Evolutionary conservation across 2,329 filamentous ascomycete genomes (phyloP).

Genomic region (Nothomitra cinnamomea): DNA sequence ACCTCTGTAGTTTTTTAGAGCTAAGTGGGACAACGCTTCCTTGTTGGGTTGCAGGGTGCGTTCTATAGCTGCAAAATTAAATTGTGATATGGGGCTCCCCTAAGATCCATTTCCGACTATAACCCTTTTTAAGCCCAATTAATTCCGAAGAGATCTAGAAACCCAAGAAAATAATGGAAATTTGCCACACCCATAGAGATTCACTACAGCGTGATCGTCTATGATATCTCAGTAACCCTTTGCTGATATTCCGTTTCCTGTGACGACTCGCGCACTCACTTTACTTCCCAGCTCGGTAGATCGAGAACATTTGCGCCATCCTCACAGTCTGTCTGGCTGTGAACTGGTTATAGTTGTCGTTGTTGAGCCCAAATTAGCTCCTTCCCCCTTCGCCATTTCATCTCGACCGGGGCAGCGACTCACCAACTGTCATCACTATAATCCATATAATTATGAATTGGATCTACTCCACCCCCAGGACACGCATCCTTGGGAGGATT

Average conservation of each 20-base stretch:
- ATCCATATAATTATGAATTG: slow-evolving; percentile 21
- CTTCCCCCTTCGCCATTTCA: background rate
- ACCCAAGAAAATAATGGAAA: background rate
- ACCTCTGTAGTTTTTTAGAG: too few species aligned
- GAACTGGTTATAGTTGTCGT: slow-evolving; percentile 15
- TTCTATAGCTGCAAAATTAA: too few species aligned
- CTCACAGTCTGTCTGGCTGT: slow-evolving; percentile 15
- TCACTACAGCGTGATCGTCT: background rate
- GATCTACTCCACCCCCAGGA: slow-evolving; percentile 15
- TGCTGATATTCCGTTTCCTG: background rate
- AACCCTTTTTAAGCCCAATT: too few species aligned
- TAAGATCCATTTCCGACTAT: too few species aligned
- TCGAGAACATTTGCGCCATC: slow-evolving; percentile 14
- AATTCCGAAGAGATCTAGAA: too few species aligned
- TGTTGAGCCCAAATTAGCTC: background rate
- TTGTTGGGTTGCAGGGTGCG: too few species aligned
- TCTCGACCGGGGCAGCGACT: background rate
- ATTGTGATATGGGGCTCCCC: too few species aligned
- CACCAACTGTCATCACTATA: slow-evolving; percentile 15
- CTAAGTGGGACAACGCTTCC: too few species aligned
- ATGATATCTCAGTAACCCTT: background rate
- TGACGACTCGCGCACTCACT: background rate
- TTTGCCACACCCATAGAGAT: background rate
- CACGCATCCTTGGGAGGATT: slow-evolving; percentile 15
- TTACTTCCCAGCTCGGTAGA: slow-evolving; percentile 12